Base-by-base conservation (phyloP, 495 filamentous ascomycete species). In the Letharia lupina region DNA sequence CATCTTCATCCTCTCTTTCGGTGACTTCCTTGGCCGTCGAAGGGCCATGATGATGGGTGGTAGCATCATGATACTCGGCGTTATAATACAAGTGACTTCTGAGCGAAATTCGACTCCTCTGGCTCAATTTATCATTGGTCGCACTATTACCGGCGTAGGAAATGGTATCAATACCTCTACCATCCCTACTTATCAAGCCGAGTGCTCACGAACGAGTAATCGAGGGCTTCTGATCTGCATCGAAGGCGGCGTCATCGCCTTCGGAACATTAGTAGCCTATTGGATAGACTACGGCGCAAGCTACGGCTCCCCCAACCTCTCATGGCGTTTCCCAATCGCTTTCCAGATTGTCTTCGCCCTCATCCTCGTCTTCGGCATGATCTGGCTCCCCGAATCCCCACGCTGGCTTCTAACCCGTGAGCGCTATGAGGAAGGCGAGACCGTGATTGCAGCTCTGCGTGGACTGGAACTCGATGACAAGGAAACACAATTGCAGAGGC, bases 181-280 rank as follows among this genome's bases (percentile, higher is more conserved):
- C 6, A 91, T 92, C 60, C 89, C 89, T 2, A 90, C 89, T 2
- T 93, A 91, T 72, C 89, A 93, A 76, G 89, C 87, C 13, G 87
- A 90, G 73, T 89, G 88, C 75, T 87, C 85, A 37, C 85, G 86
- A 66, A 86, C 89, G 0, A 85, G 82, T 70, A 93, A 93, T 74
- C 84, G 90, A 69, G 91, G 90, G 65, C 84, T 91, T 7, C 76
- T 92, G 60, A 91, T 95, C 72, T 93, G 89, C 77, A 91, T 93
- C 63, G 89, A 93, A 71, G 91, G 91, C 68, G 86, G 84, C 69
- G 80, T 86, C 66, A 91, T 93, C 67, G 89, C 89, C 52, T 89
- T 93, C 63, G 90, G 90, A 67, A 78, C 77, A 62, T 76, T 91
- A 52, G 85, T 92, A 39, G 88, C 89, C 37, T 93, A 93, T 78